Conservation (phyloP, 352 stramenopile species). For the Phytophthora aleatoria region DNA sequence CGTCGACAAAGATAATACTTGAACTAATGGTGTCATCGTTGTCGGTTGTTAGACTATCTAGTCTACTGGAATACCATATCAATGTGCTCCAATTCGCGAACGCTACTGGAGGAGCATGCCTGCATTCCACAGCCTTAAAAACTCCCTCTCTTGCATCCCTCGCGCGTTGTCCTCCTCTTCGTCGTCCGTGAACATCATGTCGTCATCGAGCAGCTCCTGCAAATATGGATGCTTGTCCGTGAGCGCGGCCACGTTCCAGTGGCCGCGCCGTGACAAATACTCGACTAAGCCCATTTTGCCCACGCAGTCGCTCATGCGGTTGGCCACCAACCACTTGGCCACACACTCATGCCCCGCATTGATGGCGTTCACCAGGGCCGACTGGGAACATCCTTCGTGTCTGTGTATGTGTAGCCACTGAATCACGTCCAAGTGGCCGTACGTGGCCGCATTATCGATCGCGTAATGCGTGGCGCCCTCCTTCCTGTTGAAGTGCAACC, state of each 20-base stretch:
- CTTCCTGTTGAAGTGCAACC: constrained; percentile 55
- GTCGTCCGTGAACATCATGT: constrained; percentile 25
- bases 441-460: constrained; percentile 64
- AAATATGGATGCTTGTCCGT: constrained; percentile 41
- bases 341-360: constrained; percentile 55
- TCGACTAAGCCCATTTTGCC: constrained; percentile 42
- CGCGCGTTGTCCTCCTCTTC: constrained; percentile 28
- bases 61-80: constrained; percentile 14
- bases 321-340: constrained; percentile 55
- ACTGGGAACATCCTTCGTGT: constrained; percentile 69
- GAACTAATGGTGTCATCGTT: neutral
- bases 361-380: constrained; percentile 68
- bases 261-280: constrained; percentile 37
- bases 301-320: constrained; percentile 48
- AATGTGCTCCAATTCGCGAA: no score
- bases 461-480: constrained; percentile 58
- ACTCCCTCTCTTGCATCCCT: constrained; percentile 19
- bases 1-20: no score
- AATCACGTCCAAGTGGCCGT: constrained; percentile 51
- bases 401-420: constrained; percentile 59
- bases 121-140: constrained; percentile 21
- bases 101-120: constrained; percentile 8
- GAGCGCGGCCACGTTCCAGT: constrained; percentile 39
- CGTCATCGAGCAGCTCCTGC: constrained; percentile 28
- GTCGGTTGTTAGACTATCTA: constrained; percentile 23